These are phyloP conservation scores for Lomentospora prolificans DNA, from an alignment of 2,329 filamentous ascomycete genomes.

Conservation along the genomic window DNA sequence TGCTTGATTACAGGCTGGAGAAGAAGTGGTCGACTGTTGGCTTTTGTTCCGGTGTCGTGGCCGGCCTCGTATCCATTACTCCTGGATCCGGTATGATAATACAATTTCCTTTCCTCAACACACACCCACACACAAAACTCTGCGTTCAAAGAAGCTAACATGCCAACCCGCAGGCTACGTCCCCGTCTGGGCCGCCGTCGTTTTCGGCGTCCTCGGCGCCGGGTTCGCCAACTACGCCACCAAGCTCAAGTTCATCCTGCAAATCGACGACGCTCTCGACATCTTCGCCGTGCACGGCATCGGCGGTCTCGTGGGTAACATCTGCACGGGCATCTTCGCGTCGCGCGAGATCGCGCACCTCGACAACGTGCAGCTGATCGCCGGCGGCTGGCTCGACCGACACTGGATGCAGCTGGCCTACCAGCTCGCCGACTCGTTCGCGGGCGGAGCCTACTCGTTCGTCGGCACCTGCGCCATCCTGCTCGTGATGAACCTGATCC, in stretches of 20 bases:
- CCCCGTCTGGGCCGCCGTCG: conserved; percentile 71
- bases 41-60: conserved; percentile 84
- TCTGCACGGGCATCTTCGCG: conserved; percentile 74
- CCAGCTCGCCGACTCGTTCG: conserved; percentile 72
- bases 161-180: conserved; percentile 60
- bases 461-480: conserved; percentile 67
- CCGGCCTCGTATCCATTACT: conserved; percentile 79
- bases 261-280: conserved; percentile 76
- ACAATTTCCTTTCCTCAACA: background rate
- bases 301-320: conserved; percentile 69
- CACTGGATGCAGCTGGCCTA: conserved; percentile 78
- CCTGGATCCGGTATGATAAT: conserved; percentile 59
- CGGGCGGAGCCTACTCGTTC: conserved; percentile 72
- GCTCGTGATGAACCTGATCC: conserved; percentile 69
- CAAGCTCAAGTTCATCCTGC: conserved; percentile 77
- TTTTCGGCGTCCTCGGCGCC: conserved; percentile 70
- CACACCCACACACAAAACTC: background rate
- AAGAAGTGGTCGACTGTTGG: conserved; percentile 88
- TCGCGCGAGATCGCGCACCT: conserved; percentile 76
- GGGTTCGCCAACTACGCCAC: conserved; percentile 80
- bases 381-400: conserved; percentile 73
- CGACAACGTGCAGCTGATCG: conserved; percentile 57
- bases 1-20: conserved; percentile 81
- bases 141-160: background rate
- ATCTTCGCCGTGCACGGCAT: conserved; percentile 79